These are phyloP conservation scores for Diaporthe longicolla DNA, from an alignment of 2,329 filamentous ascomycete species.

Conservation along the genomic window DNA sequence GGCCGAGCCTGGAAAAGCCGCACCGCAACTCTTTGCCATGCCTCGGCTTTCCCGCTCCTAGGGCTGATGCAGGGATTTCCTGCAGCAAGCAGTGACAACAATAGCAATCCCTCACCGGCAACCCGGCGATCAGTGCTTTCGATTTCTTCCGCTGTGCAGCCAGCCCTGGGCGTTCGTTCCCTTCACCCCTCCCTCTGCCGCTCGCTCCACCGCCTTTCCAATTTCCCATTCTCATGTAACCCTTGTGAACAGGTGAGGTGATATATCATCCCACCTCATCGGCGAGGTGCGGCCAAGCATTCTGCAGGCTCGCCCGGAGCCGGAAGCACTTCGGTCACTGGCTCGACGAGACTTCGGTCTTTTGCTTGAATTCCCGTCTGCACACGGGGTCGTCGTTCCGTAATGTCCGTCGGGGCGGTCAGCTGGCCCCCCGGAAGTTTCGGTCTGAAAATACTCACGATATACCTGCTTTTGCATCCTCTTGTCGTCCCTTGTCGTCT, in stretches of 20 bases:
- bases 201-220: conserved; percentile 16
- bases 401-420: not conserved
- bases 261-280: conserved; percentile 26
- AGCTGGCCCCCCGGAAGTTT: conserved; percentile 11
- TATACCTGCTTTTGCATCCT: not conserved
- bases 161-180: not conserved
- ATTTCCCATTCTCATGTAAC: not conserved
- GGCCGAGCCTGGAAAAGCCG: conserved; percentile 22
- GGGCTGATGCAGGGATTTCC: conserved; percentile 23
- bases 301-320: not conserved
- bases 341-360: conserved; percentile 28
- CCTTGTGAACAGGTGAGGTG: conserved; percentile 14
- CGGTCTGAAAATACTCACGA: not conserved
- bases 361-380: not conserved
- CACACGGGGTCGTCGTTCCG: not conserved
- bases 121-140: not conserved
- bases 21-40: not conserved
- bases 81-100: not conserved
- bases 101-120: not conserved
- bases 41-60: conserved; percentile 31
- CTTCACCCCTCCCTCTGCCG: too few relatives aligned
- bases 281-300: conserved; percentile 18
- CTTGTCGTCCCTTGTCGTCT: not conserved
- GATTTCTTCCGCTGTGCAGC: not conserved
- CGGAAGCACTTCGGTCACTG: conserved; percentile 21